Percentiles rank a stretch among this genome's conserved stretches.
Conservation (phyloP, 2,329 filamentous ascomycete genomes). For the Ophiocordyceps polyrhachis-furcata region DNA sequence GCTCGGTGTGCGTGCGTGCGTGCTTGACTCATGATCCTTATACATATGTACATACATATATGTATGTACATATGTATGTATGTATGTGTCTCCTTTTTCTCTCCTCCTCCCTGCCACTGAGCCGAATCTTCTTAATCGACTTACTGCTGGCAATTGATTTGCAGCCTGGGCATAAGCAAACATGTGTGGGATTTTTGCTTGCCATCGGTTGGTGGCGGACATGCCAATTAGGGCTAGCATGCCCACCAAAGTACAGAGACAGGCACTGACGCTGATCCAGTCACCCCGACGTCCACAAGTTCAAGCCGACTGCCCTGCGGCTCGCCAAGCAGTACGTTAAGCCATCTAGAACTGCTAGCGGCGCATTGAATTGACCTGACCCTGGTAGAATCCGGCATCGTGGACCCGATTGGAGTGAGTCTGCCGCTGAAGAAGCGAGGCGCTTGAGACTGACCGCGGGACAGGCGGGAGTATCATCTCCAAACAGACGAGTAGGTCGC, state of each 20-base stretch:
- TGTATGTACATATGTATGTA: no score
- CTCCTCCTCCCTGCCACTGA: not conserved
- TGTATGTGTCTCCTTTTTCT: not conserved
- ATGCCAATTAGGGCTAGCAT: conserved; percentile 1
- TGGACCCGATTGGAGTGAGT: conserved; percentile 96
- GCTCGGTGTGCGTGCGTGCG: not conserved
- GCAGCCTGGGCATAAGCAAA: conserved; percentile 19
- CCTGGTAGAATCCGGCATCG: conserved; percentile 65
- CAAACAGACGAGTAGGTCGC: conserved; percentile 70
- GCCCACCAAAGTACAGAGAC: not conserved
- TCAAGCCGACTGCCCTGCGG: conserved; percentile 86
- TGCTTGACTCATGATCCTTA: not conserved
- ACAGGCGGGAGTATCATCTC: conserved; percentile 72
- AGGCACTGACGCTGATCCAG: conserved; percentile 10
- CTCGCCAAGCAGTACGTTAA: conserved; percentile 76
- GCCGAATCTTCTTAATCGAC: not conserved
- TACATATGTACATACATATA: not conserved
- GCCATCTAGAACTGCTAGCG: not conserved
- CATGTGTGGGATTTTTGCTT: conserved; percentile 97
- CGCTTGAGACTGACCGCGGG: not conserved
- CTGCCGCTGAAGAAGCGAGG: not conserved
- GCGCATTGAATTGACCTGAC: conserved; percentile 2
- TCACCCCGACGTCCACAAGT: conserved; percentile 88
- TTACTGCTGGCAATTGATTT: not conserved
- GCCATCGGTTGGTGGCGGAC: conserved; percentile 53